phyloP scores from a whole-genome alignment of 1,284 basidiomycete genomes.

The Cryptococcus hybrid region DNA sequence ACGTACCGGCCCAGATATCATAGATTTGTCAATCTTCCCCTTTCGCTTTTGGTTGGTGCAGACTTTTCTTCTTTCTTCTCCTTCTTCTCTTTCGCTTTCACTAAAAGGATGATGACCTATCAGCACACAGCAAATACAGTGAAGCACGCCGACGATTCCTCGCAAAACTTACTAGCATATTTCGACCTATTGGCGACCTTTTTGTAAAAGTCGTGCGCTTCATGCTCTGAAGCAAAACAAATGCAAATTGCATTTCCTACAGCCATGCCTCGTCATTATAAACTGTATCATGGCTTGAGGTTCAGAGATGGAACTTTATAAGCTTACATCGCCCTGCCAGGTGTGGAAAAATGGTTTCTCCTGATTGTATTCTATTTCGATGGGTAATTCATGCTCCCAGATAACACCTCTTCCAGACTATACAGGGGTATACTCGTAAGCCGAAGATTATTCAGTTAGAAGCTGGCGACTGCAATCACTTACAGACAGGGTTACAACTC shows the following conservation, averaged over 20 bases:
- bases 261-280: too few species aligned
- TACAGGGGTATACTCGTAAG: neutral
- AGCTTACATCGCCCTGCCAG: conserved; percentile 84
- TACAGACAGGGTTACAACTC: conserved; percentile 71
- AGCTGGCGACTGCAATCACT: conserved; percentile 15
- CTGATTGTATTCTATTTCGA: conserved; percentile 76
- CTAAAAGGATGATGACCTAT: conserved; percentile 14
- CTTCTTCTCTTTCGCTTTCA: conserved; percentile 42
- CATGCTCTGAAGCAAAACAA: conserved; percentile 83
- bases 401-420: conserved; percentile 78
- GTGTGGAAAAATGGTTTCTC: conserved; percentile 93
- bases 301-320: neutral
- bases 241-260: conserved; percentile 54
- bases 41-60: conserved; percentile 59
- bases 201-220: conserved; percentile 86
- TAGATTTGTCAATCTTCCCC: conserved; percentile 74
- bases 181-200: conserved; percentile 73
- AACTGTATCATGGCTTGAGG: neutral
- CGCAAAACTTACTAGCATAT: conserved; percentile 55
- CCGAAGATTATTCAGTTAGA: neutral
- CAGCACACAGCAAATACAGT: neutral
- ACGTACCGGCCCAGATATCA: conserved; percentile 76
- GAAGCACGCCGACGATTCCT: neutral
- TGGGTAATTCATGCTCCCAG: conserved; percentile 93
- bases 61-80: conserved; percentile 35